phyloP scores from a whole-genome alignment of 2,329 filamentous ascomycete species.

The Cladosporium colombiae region DNA sequence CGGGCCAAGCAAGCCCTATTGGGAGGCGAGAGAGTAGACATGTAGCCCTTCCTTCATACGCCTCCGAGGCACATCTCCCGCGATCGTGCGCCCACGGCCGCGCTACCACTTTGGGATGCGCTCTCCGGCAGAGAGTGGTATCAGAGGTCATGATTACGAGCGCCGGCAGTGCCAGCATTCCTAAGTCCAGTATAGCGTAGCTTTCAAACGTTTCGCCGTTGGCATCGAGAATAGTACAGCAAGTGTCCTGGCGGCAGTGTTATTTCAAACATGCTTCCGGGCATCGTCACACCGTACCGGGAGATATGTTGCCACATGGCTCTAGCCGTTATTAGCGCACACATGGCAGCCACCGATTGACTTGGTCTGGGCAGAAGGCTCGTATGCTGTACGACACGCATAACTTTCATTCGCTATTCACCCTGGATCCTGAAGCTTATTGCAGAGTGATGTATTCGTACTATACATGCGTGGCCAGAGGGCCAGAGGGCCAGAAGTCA shows the following conservation, averaged over 20 bases:
- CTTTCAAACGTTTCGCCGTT: not conserved
- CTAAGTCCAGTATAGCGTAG: not conserved
- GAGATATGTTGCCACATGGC: slow-evolving; percentile 19
- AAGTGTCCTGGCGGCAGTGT: not conserved
- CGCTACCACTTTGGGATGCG: slow-evolving; percentile 4
- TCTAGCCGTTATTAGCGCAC: slow-evolving; percentile 19
- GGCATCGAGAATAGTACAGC: not conserved
- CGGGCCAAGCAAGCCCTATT: slow-evolving; percentile 15
- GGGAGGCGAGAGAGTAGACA: not conserved
- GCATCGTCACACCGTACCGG: slow-evolving; percentile 17
- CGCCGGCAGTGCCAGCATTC: not conserved
- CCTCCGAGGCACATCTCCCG: slow-evolving; percentile 15
- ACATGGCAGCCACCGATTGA: slow-evolving; percentile 19
- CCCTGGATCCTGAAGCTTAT: slow-evolving; percentile 12
- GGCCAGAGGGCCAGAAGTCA: not conserved
- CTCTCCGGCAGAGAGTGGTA: not conserved
- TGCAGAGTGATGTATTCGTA: not conserved
- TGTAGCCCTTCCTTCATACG: slow-evolving; percentile 12
- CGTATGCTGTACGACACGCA: slow-evolving; percentile 17
- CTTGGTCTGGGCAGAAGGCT: slow-evolving; percentile 6
- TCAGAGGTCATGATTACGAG: not conserved
- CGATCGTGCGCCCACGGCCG: slow-evolving; percentile 7
- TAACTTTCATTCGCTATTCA: not conserved
- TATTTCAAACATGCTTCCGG: slow-evolving; percentile 8
- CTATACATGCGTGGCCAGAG: slow-evolving; percentile 1